Evolutionary conservation across 257 asterid species (phyloP), one percentile per base, ranked within the genome.

Genomic region (Striga asiatica): DNA sequence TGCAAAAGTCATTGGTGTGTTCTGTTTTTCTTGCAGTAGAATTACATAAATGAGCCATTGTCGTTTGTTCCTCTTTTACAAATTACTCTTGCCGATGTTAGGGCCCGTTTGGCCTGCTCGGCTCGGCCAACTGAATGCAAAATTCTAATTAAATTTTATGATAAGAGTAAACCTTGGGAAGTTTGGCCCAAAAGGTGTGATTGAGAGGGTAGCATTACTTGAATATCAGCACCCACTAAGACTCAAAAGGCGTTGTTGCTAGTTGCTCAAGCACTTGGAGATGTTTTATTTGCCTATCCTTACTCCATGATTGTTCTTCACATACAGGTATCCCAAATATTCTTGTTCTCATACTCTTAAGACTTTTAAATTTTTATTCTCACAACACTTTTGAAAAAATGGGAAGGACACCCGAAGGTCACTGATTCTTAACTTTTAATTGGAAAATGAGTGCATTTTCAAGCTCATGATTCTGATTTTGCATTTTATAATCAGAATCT

Each of bases 261-360:
- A 11, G 62, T 79, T 45, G 70, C 76, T 60, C 81, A 84, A 61
- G 93, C 94, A n/a, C 66, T 84, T 18, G 96, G 95, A 50, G 72
- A 78, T 55, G 73, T 88, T 61, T 94, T 93, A 9, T 88, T 84
- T 75, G 76, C 97, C 47, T 84, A 76, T 63, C 83, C 88, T 17
- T 88, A 66, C 68, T 69, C 88, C 59, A 50, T 60, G 49, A 66
- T 81, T 50, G 72, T 78, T 61, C 78, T 88, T 20, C 75, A 80
- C 50, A 74, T 88, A 45, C 92, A 87, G 94, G 96, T 83, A 55
- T n/a, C n/a, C n/a, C n/a, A n/a, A n/a, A n/a, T n/a, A n/a, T n/a
- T n/a, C n/a, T n/a, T n/a, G n/a, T n/a, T n/a, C n/a, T n/a, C n/a
- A n/a, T n/a, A n/a, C n/a, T n/a, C n/a, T n/a, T n/a, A 17, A 13